A percentile compares a stretch with the other conserved stretches of the same genome.
phyloP scores from a whole-genome alignment of 805 yeast genomes.

The Barnettozyma californica region DNA sequence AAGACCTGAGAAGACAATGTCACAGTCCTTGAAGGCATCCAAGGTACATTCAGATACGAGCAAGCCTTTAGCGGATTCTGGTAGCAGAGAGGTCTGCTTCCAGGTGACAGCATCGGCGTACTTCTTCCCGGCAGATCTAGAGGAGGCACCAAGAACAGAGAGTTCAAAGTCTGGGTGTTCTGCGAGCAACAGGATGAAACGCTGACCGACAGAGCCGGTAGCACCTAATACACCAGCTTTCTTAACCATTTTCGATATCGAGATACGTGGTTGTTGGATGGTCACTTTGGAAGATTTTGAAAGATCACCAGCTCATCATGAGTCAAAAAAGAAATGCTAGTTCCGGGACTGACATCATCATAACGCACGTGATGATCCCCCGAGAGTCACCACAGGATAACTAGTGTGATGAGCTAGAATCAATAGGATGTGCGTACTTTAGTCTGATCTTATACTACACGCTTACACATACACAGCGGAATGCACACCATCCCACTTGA shows the following conservation, averaged over 20 bases:
- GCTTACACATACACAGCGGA: no score
- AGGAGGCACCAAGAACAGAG: slow-evolving; percentile 83
- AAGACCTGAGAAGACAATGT: slow-evolving; percentile 89
- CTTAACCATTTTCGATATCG: slow-evolving; percentile 27
- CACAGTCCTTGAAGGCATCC: slow-evolving; percentile 80
- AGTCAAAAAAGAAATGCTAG: neutral
- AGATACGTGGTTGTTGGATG: no score
- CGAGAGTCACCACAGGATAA: neutral
- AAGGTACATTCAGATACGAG: slow-evolving; percentile 74
- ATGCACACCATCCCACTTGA: neutral
- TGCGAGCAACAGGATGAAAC: slow-evolving; percentile 79
- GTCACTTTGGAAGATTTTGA: neutral
- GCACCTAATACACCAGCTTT: slow-evolving; percentile 91
- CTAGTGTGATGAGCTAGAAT: no score
- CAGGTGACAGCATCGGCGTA: slow-evolving; percentile 85
- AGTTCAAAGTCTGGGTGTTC: slow-evolving; percentile 89
- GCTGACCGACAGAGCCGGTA: slow-evolving; percentile 96
- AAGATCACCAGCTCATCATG: neutral
- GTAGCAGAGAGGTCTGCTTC: slow-evolving; percentile 88
- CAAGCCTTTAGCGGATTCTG: slow-evolving; percentile 56
- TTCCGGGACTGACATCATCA: neutral
- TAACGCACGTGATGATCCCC: neutral
- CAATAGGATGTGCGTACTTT: no score
- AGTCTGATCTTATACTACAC: neutral
- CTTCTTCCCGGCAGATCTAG: slow-evolving; percentile 87